Evolutionary conservation across 805 yeast genomes (phyloP).

Genomic region (Yarrowia keelungensis): DNA sequence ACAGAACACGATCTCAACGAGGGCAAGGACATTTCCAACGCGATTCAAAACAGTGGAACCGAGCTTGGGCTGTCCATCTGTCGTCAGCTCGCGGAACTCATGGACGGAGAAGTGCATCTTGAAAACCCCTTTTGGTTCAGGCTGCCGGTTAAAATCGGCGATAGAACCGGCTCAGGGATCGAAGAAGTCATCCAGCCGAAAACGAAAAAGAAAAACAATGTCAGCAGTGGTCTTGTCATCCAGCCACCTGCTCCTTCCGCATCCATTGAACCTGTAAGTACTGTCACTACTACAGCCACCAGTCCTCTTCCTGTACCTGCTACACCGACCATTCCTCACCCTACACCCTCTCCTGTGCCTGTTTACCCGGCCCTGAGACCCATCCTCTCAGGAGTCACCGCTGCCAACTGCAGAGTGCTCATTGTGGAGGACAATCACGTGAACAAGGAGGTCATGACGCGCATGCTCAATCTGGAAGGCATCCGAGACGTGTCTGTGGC

Average conservation of each 20-base stretch:
- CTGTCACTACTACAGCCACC: not conserved
- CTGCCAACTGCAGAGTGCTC: slow-evolving; percentile 56
- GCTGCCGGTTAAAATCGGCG: slow-evolving; percentile 21
- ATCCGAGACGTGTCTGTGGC: slow-evolving; percentile 75
- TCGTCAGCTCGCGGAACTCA: slow-evolving; percentile 85
- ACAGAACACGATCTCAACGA: slow-evolving; percentile 35
- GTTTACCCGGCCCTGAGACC: not conserved
- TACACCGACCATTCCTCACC: not conserved
- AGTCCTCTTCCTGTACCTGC: slow-evolving; percentile 4
- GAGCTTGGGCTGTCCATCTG: slow-evolving; percentile 92
- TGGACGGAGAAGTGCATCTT: slow-evolving; percentile 84
- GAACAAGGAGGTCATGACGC: slow-evolving; percentile 88
- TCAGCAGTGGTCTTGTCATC: slow-evolving; percentile 8
- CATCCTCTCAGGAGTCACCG: not conserved
- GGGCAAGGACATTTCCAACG: slow-evolving; percentile 31
- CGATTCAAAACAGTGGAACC: slow-evolving; percentile 61
- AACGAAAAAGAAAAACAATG: slow-evolving; percentile 11
- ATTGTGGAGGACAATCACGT: slow-evolving; percentile 95
- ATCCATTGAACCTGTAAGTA: too few relatives aligned
- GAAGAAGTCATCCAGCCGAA: slow-evolving; percentile 13
- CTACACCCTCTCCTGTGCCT: slow-evolving; percentile 8
- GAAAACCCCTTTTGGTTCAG: slow-evolving; percentile 47
- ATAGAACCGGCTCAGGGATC: not conserved
- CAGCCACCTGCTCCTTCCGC: not conserved
- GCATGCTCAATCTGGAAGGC: slow-evolving; percentile 90